Percentiles rank a stretch among this genome's conserved stretches.
Conservation (phyloP, 176 grass and related monocot species). For the Bromus sterilis region DNA sequence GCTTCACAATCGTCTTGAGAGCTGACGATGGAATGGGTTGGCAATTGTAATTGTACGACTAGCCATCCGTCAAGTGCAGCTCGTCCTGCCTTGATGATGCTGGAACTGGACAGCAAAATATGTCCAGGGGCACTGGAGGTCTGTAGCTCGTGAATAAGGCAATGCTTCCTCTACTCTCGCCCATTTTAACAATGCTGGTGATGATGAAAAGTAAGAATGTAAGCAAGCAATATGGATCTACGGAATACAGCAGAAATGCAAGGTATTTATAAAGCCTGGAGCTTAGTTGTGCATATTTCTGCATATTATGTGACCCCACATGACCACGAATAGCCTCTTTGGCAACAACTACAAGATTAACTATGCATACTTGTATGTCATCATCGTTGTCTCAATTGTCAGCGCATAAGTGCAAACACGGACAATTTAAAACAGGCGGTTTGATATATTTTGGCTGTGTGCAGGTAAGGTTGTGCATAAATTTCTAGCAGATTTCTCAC, state of each 20-base stretch:
- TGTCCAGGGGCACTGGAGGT: slow-evolving; percentile 23
- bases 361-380: not conserved
- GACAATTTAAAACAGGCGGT: no score
- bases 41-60: slow-evolving; percentile 35
- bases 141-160: slow-evolving; percentile 35
- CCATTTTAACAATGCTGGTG: not conserved
- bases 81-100: not conserved
- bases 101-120: slow-evolving; percentile 23
- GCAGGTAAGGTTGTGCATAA: no score
- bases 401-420: no score
- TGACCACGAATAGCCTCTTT: not conserved
- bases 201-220: not conserved
- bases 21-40: not conserved
- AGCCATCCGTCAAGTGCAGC: slow-evolving; percentile 15
- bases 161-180: slow-evolving; percentile 31
- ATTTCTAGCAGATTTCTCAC: not conserved
- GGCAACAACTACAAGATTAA: not conserved
- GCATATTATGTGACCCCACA: no score
- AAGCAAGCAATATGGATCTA: not conserved
- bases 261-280: not conserved
- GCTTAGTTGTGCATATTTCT: no score
- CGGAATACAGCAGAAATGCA: not conserved
- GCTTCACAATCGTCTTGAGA: not conserved
- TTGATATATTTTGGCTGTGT: no score
- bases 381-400: not conserved